Evolutionary conservation across 768 basidiomycete genomes (phyloP), one percentile per base, ranked within the genome.

Genomic region (Tylopilus intermedius): DNA sequence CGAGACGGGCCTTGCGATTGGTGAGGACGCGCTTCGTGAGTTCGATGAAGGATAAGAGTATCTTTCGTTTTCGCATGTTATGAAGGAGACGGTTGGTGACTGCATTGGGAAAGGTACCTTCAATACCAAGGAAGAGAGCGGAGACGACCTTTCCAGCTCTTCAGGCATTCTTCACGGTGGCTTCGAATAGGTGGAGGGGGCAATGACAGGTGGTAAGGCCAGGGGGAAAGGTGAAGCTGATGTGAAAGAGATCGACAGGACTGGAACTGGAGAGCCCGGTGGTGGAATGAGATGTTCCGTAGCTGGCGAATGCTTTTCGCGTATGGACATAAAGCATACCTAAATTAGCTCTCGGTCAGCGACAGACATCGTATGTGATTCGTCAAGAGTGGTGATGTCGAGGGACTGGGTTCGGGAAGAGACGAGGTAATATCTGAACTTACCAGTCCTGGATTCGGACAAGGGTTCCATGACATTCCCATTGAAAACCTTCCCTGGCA

Each of bases 401-500:
- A 33, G 27, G 37, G 18, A 45, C 13, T 18, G 50, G 46, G 29
- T 45, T 26, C 40, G 21, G 53, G 51, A 37, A 47, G 42, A 50
- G n/a, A n/a, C 8, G 13, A 6, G 7, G 6, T 1, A 32, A 39
- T 18, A 32, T 46, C 39, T 26, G 8, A 30, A 62, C 72, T 48
- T 60, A 90, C 94, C 94, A 96, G 66, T 95, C 94, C 47, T 94
- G 90, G 8, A 79, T 88, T 48, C 81, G 78, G 10, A 94, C 82
- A 18, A 78, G 67, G 0, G 84, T 85, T 24, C 79, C 76, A 57
- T 83, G 82, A 61, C 86, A 82, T 62, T 81, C 76, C 91, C 92
- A 94, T 41, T 79, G 72, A 64, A 96, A 97, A 0, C 84, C 89
- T 2, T 75, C 69, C 60, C 79, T 82, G 90, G 68, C 72, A 58